Base-by-base conservation (phyloP, 2,329 filamentous ascomycete genomes). In the Pyrenochaeta sp. region DNA sequence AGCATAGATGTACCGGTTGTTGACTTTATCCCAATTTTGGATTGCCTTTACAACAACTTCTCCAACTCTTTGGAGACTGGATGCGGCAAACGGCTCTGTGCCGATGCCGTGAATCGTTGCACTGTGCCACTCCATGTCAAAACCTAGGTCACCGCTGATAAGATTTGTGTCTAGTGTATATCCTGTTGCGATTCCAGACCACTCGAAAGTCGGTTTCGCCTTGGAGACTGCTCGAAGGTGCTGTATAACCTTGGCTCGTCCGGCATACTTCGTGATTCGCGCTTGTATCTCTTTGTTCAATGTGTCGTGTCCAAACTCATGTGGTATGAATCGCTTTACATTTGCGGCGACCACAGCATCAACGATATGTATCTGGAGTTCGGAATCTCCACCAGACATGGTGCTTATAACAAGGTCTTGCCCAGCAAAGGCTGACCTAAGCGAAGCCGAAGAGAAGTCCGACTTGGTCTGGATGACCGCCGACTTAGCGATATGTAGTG, bases 241-340 rank as follows among this genome's bases (percentile, higher is more conserved):
- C 7, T 68, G 37, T 15, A 77, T 64, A 1, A 71, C 59, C 27
- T 66, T 65, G 9, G 66, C 68, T 15, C 71, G 66, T 37, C 67
- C 70, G 10, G 51, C 58, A 32, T 60, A 61, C 9, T 69, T 70
- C 15, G 70, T 61, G 10, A 77, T 49, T 7, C 74, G 68, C 12
- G 53, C 46, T 42, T 71, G 68, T 7, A 77, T 59, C 4, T 44
- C 41, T 14, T 50, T 37, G 53, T 77, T 77, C 27, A 73, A 55
- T 20, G 69, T 60, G 45, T 71, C 67, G 32, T 71, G 72, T 37
- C 75, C 76, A 54, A 77, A 81, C 49, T 80, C 78, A 23, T 73
- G 67, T 10, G 78, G 77, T 23, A 81, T 70, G 59, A 79, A 76
- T 14, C 75, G 71, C 40, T 63, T 67, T 3, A 79, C 77, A 7